Conservation (phyloP, 345 rosid genomes). For the Acer saccharum region DNA sequence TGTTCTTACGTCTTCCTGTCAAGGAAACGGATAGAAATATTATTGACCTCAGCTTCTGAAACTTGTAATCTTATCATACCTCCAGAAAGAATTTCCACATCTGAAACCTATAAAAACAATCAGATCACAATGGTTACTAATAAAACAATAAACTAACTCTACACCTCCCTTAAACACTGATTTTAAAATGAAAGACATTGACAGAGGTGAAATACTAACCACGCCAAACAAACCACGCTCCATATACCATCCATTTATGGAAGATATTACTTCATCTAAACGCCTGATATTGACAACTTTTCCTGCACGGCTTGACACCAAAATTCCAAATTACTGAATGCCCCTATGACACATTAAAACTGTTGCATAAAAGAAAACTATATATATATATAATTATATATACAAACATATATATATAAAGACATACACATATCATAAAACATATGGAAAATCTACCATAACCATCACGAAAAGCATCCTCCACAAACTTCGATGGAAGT, state of each 20-base stretch:
- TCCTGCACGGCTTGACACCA: slow-evolving; percentile 87
- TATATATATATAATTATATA: neutral
- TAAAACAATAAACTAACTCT: neutral
- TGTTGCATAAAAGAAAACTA: slow-evolving; percentile 2
- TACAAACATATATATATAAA: slow-evolving; percentile 1
- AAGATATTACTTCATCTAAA: slow-evolving; percentile 82
- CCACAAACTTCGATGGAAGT: slow-evolving; percentile 82
- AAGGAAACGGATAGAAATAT: slow-evolving; percentile 82
- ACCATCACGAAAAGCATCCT: slow-evolving; percentile 73
- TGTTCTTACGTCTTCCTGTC: slow-evolving; percentile 85
- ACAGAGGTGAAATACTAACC: slow-evolving; percentile 46
- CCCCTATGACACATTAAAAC: slow-evolving; percentile 26
- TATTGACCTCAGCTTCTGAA: slow-evolving; percentile 93
- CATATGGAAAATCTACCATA: slow-evolving; percentile 54
- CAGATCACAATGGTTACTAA: neutral
- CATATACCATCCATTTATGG: slow-evolving; percentile 93
- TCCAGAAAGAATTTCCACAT: slow-evolving; percentile 89
- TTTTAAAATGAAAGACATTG: neutral
- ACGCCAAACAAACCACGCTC: slow-evolving; percentile 93
- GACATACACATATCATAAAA: slow-evolving; percentile 23
- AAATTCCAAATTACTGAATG: slow-evolving; percentile 48
- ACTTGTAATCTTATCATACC: slow-evolving; percentile 85
- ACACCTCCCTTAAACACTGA: neutral
- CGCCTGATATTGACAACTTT: slow-evolving; percentile 84
- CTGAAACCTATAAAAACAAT: slow-evolving; percentile 62